phyloP scores from a whole-genome alignment of 1,284 basidiomycete genomes.

The Lentinula novae-zelandiae region DNA sequence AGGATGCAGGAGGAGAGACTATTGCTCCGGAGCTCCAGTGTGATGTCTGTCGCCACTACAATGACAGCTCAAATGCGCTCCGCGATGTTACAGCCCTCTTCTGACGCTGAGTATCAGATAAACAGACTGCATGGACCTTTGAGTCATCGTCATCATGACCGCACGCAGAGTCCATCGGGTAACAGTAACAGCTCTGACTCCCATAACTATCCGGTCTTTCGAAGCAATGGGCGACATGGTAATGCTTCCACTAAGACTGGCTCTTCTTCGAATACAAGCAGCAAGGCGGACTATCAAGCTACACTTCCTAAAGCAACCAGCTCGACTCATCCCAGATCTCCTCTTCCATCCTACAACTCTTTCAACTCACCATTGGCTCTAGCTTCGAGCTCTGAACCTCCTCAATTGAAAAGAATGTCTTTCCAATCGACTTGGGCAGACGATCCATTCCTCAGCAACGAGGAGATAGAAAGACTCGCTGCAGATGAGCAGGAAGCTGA shows the following conservation, averaged over 20 bases:
- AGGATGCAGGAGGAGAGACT: neutral
- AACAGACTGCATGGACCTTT: neutral
- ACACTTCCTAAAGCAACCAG: neutral
- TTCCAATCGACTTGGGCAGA: neutral
- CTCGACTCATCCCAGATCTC: neutral
- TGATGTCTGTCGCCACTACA: neutral
- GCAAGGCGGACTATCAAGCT: neutral
- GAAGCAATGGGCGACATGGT: neutral
- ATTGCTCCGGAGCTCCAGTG: neutral
- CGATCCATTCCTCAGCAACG: neutral
- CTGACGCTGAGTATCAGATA: neutral
- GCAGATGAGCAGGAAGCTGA: conserved; percentile 4
- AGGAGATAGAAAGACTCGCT: neutral
- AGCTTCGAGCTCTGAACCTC: neutral
- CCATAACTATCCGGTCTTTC: neutral
- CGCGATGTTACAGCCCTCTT: neutral
- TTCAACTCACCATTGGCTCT: neutral
- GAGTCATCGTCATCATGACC: neutral
- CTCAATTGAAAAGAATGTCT: neutral
- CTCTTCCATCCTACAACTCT: neutral
- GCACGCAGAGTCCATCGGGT: neutral
- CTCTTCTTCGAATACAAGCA: neutral
- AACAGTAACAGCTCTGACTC: neutral
- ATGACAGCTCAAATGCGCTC: neutral
- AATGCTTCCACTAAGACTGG: neutral